These are phyloP conservation scores for Rhododendron ferrugineum DNA, from an alignment of 148 eudicot species.

Conservation along the genomic window DNA sequence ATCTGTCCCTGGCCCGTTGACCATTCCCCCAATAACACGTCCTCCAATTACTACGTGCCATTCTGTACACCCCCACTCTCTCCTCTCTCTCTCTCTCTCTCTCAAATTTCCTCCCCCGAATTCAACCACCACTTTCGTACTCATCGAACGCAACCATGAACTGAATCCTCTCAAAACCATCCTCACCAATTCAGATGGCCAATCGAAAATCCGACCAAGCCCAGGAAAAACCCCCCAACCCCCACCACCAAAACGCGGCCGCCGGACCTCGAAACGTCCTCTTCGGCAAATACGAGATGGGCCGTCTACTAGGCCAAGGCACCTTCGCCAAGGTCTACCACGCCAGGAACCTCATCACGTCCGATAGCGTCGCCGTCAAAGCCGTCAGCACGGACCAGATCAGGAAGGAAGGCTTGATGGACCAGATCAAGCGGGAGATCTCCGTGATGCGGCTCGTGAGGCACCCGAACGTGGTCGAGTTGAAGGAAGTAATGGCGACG, in stretches of 20 bases:
- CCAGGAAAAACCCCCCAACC: not conserved
- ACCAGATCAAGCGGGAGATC: conserved; percentile 56
- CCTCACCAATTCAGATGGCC: conserved; percentile 3
- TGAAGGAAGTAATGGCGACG: not conserved
- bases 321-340: conserved; percentile 67
- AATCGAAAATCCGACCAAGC: not conserved
- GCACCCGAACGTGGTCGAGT: not conserved
- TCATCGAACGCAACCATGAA: not conserved
- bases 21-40: not conserved
- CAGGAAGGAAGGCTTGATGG: conserved; percentile 45
- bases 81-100: not conserved
- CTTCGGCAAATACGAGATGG: conserved; percentile 64
- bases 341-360: conserved; percentile 30
- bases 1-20: not conserved
- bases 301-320: conserved; percentile 58
- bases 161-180: not conserved
- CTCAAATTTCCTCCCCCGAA: not conserved
- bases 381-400: conserved; percentile 19
- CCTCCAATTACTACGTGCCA: conserved; percentile 14
- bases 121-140: not conserved
- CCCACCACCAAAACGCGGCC: not conserved
- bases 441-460: conserved; percentile 49
- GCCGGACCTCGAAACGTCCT: conserved; percentile 25
- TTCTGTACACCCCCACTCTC: not conserved
- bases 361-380: not conserved